Base-by-base conservation (phyloP, 495 filamentous ascomycete species). In the Penicillium samsonianum region DNA sequence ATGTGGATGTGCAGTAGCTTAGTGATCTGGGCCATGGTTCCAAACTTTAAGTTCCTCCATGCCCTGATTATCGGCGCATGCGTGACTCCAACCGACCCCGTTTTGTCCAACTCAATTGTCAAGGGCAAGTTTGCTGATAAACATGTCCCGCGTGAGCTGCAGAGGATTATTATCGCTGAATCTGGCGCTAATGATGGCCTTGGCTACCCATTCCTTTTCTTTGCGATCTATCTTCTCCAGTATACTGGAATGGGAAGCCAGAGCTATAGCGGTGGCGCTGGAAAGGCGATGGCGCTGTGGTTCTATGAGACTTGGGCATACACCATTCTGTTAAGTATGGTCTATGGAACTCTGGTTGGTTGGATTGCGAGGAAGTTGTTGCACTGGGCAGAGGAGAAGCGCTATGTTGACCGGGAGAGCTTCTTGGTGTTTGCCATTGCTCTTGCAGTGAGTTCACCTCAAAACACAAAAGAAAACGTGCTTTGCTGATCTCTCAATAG, bases 121-220 rank as follows among this genome's bases (percentile, higher is more conserved):
- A 96, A 96, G 75, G 92, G 92, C 40, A 92, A 90, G 61, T 96
- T 96, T 60, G 92, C 92, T 10, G 92, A 96, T 56, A 88, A 91
- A 62, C 89, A 96, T 72, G 85, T 96, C 16, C 91, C 91, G 3
- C 89, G 84, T 58, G 80, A 85, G 16, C 69, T 96, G 60, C 91
- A 95, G 77, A 83, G 85, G 53, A 91, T 96, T 55, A 92, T 96
- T 61, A 84, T 92, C 50, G 91, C 92, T 0, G 92, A 98, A 73
- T 91, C 88, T 0, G 93, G 92, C 3, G 90, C 91, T 4, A 96
- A 96, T 68, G 92, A 96, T 69, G 92, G 92, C 0, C 80, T 98
- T n/a, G 92, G 92, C 0, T 95, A 95, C 64, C 92, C 92, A 0
- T 96, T 95, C 62, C 75, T 96, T 22, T 96, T 92, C 75, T 78